phyloP scores from a whole-genome alignment of 2,329 filamentous ascomycete genomes.

The Botrytis cinerea region DNA sequence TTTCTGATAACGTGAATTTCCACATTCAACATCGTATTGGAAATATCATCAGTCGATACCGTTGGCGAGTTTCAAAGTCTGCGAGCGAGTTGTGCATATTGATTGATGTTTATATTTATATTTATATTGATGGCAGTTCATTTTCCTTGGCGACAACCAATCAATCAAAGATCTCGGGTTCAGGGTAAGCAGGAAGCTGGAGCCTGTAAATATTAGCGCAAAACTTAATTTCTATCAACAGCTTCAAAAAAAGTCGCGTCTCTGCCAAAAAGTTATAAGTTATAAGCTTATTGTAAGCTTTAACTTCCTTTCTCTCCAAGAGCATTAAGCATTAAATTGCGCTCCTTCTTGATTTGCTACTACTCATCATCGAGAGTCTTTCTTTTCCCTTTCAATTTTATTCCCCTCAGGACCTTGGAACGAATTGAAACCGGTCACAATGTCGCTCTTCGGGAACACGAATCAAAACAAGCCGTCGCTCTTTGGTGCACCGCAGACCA shows the following conservation, averaged over 20 bases:
- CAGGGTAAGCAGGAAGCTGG: background rate
- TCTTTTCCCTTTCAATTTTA: background rate
- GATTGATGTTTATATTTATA: background rate
- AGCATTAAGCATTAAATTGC: background rate
- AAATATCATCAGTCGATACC: background rate
- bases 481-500: slow-evolving; percentile 19
- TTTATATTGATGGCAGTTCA: background rate
- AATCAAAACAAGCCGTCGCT: slow-evolving; percentile 21
- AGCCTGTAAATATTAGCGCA: slow-evolving; percentile 18
- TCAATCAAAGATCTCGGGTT: slow-evolving; percentile 14
- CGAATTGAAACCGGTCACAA: background rate
- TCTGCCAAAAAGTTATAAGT: slow-evolving; percentile 17
- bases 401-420: background rate
- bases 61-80: background rate
- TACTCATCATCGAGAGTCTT: background rate
- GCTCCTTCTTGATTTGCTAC: background rate
- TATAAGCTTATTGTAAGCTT: slow-evolving; percentile 18
- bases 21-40: background rate
- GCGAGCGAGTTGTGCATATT: background rate
- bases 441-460: slow-evolving; percentile 21
- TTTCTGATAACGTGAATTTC: background rate
- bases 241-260: slow-evolving; percentile 25
- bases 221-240: slow-evolving; percentile 24
- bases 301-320: background rate
- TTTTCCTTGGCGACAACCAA: background rate